These are phyloP conservation scores for Microbotryomycetes sp. DNA, from an alignment of 1,284 basidiomycete genomes.

Conservation along the genomic window DNA sequence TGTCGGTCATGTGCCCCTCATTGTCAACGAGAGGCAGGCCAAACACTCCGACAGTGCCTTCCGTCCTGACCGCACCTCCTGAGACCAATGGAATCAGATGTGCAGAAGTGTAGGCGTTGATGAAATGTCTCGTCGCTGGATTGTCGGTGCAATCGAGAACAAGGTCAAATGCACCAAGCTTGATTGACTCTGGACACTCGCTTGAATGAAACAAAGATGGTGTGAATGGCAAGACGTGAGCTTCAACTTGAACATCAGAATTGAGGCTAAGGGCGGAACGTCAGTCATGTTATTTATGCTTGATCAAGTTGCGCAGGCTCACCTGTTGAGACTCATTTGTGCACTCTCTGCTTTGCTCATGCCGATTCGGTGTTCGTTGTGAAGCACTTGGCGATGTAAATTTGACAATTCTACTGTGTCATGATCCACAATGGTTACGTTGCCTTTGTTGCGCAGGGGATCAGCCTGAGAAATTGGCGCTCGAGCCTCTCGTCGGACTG, in stretches of 20 bases:
- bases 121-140: constrained; percentile 80
- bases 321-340: constrained; percentile 38
- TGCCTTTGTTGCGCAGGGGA: constrained; percentile 49
- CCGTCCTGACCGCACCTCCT: constrained; percentile 84
- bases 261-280: constrained; percentile 55
- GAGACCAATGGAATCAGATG: constrained; percentile 75
- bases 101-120: constrained; percentile 70
- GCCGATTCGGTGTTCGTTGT: constrained; percentile 72
- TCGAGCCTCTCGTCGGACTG: constrained; percentile 33
- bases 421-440: constrained; percentile 81
- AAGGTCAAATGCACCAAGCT: constrained; percentile 42
- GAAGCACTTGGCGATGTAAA: constrained; percentile 86
- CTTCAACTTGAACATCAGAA: constrained; percentile 44
- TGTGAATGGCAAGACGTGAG: constrained; percentile 16
- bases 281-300: neutral
- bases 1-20: constrained; percentile 40
- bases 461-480: neutral
- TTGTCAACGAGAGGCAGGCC: constrained; percentile 46
- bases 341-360: constrained; percentile 79
- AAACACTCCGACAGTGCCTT: constrained; percentile 84
- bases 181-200: constrained; percentile 12
- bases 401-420: constrained; percentile 88
- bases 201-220: constrained; percentile 22
- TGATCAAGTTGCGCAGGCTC: constrained; percentile 7
- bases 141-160: constrained; percentile 96